Evolutionary conservation across 179 eudicot genomes (phyloP).

Genomic region (Sideroxylon spinosum): DNA sequence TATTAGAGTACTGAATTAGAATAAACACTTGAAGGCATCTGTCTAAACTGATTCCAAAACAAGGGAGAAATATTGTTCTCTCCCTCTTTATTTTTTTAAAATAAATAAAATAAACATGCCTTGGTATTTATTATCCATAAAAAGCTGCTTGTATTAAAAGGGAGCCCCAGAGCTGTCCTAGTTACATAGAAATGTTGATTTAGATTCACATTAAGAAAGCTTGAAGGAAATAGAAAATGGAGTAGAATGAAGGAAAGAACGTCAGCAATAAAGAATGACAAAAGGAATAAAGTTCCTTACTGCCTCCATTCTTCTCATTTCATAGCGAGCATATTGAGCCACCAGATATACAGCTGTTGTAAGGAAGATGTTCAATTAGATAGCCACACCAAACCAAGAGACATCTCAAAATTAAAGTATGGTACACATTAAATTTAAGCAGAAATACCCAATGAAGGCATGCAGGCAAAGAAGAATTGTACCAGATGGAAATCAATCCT

Average conservation of each 20-base stretch:
- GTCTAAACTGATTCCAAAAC: not conserved
- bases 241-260: not conserved
- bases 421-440: not conserved
- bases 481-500: conserved; percentile 95
- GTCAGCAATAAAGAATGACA: not conserved
- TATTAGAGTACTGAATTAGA: too few species aligned
- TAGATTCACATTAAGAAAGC: not conserved
- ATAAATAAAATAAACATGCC: not conserved
- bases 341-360: conserved; percentile 86
- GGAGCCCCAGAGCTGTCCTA: not conserved
- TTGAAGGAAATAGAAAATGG: not conserved
- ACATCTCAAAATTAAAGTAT: not conserved
- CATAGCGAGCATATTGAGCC: conserved; percentile 76
- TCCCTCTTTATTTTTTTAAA: too few species aligned
- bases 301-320: conserved; percentile 79
- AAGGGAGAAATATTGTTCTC: not conserved
- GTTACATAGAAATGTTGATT: not conserved
- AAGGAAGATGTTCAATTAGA: conserved; percentile 31
- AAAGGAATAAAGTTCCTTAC: conserved; percentile 32
- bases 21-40: not conserved
- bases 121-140: not conserved
- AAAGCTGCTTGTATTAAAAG: not conserved
- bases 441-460: conserved; percentile 78
- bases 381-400: not conserved
- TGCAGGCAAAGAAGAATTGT: conserved; percentile 75